These are phyloP conservation scores for Fomitopsis pinicola DNA, from an alignment of 1,284 basidiomycete species.

Conservation along the genomic window DNA sequence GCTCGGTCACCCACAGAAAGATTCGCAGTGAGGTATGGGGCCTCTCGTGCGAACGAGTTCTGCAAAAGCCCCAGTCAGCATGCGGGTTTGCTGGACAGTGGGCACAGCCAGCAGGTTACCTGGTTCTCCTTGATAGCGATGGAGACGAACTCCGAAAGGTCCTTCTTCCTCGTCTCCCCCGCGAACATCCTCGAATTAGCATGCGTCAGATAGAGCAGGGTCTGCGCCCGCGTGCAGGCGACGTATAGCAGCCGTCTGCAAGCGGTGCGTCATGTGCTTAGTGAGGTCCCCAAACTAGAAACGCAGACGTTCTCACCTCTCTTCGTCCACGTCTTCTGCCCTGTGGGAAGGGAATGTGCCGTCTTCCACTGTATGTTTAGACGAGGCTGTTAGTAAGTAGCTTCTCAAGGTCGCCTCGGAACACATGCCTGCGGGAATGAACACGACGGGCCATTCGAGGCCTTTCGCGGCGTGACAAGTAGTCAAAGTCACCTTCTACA, in stretches of 20 bases:
- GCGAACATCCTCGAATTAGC: constrained; percentile 45
- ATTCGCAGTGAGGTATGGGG: constrained; percentile 5
- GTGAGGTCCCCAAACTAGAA: background rate
- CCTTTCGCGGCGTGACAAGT: constrained; percentile 93
- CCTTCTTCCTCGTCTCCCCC: constrained; percentile 40
- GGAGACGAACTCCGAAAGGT: constrained; percentile 46
- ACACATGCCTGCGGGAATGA: constrained; percentile 62
- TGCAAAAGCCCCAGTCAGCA: background rate
- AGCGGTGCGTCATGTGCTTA: background rate
- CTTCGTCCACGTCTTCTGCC: constrained; percentile 77
- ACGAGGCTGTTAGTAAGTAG: background rate
- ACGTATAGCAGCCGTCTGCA: constrained; percentile 80
- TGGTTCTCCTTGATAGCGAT: constrained; percentile 31
- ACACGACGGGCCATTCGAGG: constrained; percentile 88
- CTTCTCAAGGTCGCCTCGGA: background rate
- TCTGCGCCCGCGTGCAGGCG: constrained; percentile 86
- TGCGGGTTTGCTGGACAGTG: background rate
- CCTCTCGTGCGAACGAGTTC: constrained; percentile 10
- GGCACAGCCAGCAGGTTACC: constrained; percentile 24
- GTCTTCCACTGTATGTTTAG: constrained; percentile 55
- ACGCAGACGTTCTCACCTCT: constrained; percentile 47
- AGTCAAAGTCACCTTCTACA: constrained; percentile 79
- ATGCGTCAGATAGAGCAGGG: constrained; percentile 64
- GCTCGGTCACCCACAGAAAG: constrained; percentile 7
- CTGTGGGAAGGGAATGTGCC: constrained; percentile 80